Evolutionary conservation across 2,329 filamentous ascomycete species (phyloP).

Genomic region (Teratosphaeria gauchensis): DNA sequence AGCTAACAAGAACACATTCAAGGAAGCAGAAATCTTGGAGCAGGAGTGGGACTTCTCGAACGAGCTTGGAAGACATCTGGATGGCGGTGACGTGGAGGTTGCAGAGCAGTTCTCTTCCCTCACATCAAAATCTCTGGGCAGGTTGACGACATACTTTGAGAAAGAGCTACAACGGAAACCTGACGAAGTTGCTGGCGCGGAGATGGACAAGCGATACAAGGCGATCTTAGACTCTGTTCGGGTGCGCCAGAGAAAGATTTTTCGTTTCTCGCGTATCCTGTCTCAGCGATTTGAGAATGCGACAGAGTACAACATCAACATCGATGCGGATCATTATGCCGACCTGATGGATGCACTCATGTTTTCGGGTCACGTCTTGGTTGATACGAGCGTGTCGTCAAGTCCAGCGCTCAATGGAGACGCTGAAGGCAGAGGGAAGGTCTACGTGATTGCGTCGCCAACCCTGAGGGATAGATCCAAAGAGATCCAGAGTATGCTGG

Average conservation of each 20-base stretch:
- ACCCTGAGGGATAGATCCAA: slow-evolving; percentile 63
- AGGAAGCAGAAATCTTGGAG: slow-evolving; percentile 92
- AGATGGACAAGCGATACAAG: slow-evolving; percentile 97
- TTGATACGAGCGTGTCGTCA: slow-evolving; percentile 56
- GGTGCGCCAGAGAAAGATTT: slow-evolving; percentile 89
- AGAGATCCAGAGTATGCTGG: slow-evolving; percentile 77
- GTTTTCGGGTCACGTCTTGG: slow-evolving; percentile 75
- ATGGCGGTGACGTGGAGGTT: slow-evolving; percentile 89
- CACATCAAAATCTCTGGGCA: slow-evolving; percentile 83
- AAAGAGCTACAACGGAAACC: slow-evolving; percentile 76
- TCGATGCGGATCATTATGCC: slow-evolving; percentile 58
- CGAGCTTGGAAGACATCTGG: slow-evolving; percentile 80
- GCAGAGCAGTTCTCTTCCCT: slow-evolving; percentile 93
- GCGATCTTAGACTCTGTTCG: slow-evolving; percentile 90
- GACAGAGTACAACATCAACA: slow-evolving; percentile 83
- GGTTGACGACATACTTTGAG: slow-evolving; percentile 84
- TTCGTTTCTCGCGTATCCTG: slow-evolving; percentile 84
- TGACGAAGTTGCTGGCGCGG: slow-evolving; percentile 64
- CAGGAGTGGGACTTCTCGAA: slow-evolving; percentile 98
- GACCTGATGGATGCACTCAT: slow-evolving; percentile 74
- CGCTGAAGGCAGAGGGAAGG: slow-evolving; percentile 31
- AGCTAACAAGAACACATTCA: slow-evolving; percentile 98
- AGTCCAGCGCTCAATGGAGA: slow-evolving; percentile 28
- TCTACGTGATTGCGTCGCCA: slow-evolving; percentile 73
- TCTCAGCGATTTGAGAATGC: slow-evolving; percentile 94